phyloP scores from a whole-genome alignment of 129 eudicot species.

The Flaveria robusta region DNA sequence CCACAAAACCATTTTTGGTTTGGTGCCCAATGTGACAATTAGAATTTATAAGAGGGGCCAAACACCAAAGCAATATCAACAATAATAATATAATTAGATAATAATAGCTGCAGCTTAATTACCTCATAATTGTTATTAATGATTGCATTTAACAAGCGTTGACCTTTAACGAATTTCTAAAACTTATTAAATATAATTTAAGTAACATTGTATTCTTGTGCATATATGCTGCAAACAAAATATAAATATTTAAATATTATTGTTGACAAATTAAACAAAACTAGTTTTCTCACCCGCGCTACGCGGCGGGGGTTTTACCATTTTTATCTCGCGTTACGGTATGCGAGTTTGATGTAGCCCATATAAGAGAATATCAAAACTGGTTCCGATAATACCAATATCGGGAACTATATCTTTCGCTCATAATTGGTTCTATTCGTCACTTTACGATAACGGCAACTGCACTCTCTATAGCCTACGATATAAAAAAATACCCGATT shows the following conservation, averaged over 20 bases:
- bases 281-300: no score
- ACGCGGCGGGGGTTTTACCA: no score
- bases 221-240: background rate
- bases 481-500: no score
- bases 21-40: constrained; percentile 28
- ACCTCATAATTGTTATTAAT: constrained; percentile 19
- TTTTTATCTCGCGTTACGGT: no score
- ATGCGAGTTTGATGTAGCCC: no score
- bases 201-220: background rate
- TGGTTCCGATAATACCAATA: no score
- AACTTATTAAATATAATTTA: background rate
- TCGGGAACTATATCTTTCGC: no score
- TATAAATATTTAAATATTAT: background rate
- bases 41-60: constrained; percentile 11
- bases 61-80: constrained; percentile 19
- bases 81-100: background rate
- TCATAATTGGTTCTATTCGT: no score
- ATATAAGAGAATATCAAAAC: no score
- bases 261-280: no score
- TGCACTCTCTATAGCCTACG: no score
- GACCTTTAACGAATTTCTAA: constrained; percentile 1
- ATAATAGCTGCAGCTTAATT: constrained; percentile 22
- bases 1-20: constrained; percentile 22
- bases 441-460: no score
- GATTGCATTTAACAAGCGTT: constrained; percentile 35